Evolutionary conservation across 2,329 filamentous ascomycete species (phyloP).

Genomic region (Pyrenochaeta sp.): DNA sequence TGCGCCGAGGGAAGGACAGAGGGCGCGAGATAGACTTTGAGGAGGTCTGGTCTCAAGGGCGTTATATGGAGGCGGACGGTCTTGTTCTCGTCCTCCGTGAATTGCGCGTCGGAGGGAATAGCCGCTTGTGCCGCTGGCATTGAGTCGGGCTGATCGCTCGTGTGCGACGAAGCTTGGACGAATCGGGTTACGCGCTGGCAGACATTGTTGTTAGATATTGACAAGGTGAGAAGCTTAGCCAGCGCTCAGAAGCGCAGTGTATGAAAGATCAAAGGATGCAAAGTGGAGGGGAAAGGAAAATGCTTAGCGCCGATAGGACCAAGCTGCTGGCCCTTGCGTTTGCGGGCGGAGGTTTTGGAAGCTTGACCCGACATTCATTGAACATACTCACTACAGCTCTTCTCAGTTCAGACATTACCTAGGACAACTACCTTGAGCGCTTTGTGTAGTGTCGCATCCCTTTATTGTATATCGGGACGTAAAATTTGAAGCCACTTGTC

Average conservation of each 20-base stretch:
- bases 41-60: constrained; percentile 79
- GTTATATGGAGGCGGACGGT: constrained; percentile 80
- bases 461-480: neutral
- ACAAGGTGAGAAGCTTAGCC: constrained; percentile 12
- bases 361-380: constrained; percentile 11
- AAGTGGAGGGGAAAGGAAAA: constrained; percentile 42
- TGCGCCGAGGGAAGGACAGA: constrained; percentile 71
- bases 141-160: constrained; percentile 29
- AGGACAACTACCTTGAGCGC: neutral
- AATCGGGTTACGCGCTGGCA: neutral
- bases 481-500: too few relatives aligned
- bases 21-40: constrained; percentile 75
- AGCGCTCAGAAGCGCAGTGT: constrained; percentile 23
- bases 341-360: constrained; percentile 22
- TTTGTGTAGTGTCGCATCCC: neutral
- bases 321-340: constrained; percentile 21
- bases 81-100: constrained; percentile 24
- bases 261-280: constrained; percentile 12
- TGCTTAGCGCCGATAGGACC: constrained; percentile 38
- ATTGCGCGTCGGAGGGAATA: constrained; percentile 24
- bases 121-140: constrained; percentile 45
- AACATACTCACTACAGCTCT: neutral
- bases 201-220: constrained; percentile 4
- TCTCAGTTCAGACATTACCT: neutral
- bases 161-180: constrained; percentile 20